Base-by-base conservation (phyloP, 495 filamentous ascomycete species). In the Friedmanniomyces simplex region DNA sequence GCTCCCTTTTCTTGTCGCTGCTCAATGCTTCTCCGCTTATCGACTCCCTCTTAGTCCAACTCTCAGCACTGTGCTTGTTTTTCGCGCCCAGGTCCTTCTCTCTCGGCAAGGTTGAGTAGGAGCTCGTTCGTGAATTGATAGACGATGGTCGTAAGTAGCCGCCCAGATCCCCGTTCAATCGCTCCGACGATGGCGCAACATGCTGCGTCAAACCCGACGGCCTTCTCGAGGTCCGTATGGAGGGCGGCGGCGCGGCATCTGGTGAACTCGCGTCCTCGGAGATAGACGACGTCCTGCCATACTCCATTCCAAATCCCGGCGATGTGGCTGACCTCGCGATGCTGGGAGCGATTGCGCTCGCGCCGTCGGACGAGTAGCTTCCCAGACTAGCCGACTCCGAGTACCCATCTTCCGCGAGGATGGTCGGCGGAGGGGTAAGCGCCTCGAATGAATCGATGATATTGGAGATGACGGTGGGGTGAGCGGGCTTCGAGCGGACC, bases 391-490 rank as follows among this genome's bases (percentile, higher is more conserved):
- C 22, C 16, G 54, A 41, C 6, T 52, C 54, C 11, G 50, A 53
- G 41, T 24, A 18, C 7, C 45, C 26, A 13, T 57, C 59, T 1
- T 54, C 26, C 18, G 42, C 8, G 20, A 25, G 10, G 52, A 25
- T n/a, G 26, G 6, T 18, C 16, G 6, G 30, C 2, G 49, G 46
- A 11, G 49, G 47, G 24, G 22, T 20, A 13, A 59, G 61, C 5
- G 84, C 81, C 20, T 88, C 89, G 18, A 98, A 80, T 3, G 90
- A 93, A 50, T 89, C 91, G 69, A 98, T 95, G 51, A 98, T 77
- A 39, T 87, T 89, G 50, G 87, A 91, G 59, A 98, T 97, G 49
- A 98, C 87, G 70, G 95, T 90, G 25, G 93, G 89, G 14, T 90
- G 93, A 1, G 87, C 84, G 46, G 88, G 81, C 46, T 78, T 70